These are phyloP conservation scores for Tetrapyrgos nigripes DNA, from an alignment of 1,284 basidiomycete genomes.

Conservation along the genomic window DNA sequence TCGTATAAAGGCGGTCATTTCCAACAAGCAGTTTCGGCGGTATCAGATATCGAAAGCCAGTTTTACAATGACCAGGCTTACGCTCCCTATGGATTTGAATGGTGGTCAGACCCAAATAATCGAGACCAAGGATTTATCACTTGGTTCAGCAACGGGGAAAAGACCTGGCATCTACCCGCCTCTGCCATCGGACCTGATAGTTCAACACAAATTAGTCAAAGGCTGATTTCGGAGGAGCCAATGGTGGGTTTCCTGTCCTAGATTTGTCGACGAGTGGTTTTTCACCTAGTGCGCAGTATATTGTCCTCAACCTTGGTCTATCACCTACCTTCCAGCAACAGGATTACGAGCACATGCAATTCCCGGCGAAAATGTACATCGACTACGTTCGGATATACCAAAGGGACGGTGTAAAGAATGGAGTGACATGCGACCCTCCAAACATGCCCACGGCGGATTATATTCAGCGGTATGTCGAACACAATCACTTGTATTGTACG, in stretches of 20 bases:
- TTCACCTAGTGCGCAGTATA: slow-evolving; percentile 52
- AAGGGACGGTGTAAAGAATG: slow-evolving; percentile 60
- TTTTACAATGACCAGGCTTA: slow-evolving; percentile 62
- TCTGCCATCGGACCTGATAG: slow-evolving; percentile 66
- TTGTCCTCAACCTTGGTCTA: slow-evolving; percentile 79
- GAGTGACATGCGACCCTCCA: slow-evolving; percentile 68
- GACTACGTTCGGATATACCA: slow-evolving; percentile 86
- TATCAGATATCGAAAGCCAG: slow-evolving; percentile 60
- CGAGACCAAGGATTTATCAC: slow-evolving; percentile 73
- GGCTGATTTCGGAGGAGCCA: slow-evolving; percentile 77
- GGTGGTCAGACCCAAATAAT: slow-evolving; percentile 69
- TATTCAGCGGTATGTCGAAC: slow-evolving; percentile 57
- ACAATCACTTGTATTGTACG: not conserved
- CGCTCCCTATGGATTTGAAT: slow-evolving; percentile 75
- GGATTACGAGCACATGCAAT: slow-evolving; percentile 69
- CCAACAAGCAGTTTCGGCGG: slow-evolving; percentile 81
- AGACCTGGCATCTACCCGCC: slow-evolving; percentile 72
- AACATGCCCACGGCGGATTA: slow-evolving; percentile 66
- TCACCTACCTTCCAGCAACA: slow-evolving; percentile 71
- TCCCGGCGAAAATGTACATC: slow-evolving; percentile 75
- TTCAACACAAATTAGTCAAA: slow-evolving; percentile 54
- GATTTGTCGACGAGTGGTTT: slow-evolving; percentile 4
- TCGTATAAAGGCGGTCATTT: slow-evolving; percentile 77
- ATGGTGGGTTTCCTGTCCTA: slow-evolving; percentile 46
- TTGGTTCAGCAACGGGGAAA: slow-evolving; percentile 69